Conservation (phyloP, 2,329 filamentous ascomycete genomes). For the Penicillium sp. region DNA sequence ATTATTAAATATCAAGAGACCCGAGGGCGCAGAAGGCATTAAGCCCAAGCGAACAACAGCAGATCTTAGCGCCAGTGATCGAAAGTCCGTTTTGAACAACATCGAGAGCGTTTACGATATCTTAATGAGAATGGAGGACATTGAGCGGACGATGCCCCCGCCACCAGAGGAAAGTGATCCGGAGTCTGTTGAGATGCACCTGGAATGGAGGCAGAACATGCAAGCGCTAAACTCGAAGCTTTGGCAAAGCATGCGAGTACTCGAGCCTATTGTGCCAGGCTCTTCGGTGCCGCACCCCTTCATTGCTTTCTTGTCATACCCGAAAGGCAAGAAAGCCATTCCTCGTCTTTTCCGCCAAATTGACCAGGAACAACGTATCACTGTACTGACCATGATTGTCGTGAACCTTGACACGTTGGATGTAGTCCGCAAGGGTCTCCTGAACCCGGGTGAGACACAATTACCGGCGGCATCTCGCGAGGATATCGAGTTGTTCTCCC, state of each 20-base stretch:
- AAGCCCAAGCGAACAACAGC: conserved; percentile 46
- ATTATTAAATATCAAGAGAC: conserved; percentile 88
- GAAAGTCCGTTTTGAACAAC: conserved; percentile 77
- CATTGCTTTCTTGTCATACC: conserved; percentile 89
- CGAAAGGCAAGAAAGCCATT: conserved; percentile 94
- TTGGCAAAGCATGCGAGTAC: conserved; percentile 85
- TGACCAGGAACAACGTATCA: conserved; percentile 83
- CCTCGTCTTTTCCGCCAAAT: conserved; percentile 93
- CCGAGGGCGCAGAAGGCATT: conserved; percentile 62
- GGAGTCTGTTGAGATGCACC: conserved; percentile 67
- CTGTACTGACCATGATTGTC: conserved; percentile 91
- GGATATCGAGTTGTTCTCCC: conserved; percentile 85
- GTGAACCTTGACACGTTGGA: conserved; percentile 90
- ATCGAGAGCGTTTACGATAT: conserved; percentile 86
- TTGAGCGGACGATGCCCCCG: conserved; percentile 74
- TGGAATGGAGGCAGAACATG: conserved; percentile 72
- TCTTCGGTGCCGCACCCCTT: conserved; percentile 76
- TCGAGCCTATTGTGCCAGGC: conserved; percentile 78
- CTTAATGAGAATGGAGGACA: conserved; percentile 91
- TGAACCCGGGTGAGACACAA: conserved; percentile 66
- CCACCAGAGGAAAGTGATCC: conserved; percentile 62
- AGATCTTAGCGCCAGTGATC: conserved; percentile 62
- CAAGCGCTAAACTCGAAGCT: conserved; percentile 71
- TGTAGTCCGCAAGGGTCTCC: conserved; percentile 77
- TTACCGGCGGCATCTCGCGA: conserved; percentile 77